phyloP scores from a whole-genome alignment of 2,329 filamentous ascomycete species.

The Anthostomella pinea region DNA sequence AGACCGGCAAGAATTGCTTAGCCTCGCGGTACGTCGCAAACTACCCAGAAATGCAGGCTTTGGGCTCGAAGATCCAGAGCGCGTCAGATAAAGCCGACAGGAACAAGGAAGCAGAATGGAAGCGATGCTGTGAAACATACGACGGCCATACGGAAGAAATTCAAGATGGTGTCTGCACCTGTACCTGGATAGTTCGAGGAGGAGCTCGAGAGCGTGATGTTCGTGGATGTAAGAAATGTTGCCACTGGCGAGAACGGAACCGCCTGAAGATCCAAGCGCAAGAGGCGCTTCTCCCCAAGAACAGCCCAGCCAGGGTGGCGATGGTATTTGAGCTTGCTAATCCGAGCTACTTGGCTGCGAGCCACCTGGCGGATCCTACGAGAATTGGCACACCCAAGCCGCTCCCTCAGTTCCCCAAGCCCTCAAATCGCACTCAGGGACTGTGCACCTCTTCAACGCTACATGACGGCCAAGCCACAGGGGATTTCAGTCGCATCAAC shows the following conservation, averaged over 20 bases:
- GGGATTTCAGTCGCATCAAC: conserved; percentile 29
- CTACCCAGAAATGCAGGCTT: conserved; percentile 22
- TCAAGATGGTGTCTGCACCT: conserved; percentile 31
- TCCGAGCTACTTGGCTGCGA: conserved; percentile 40
- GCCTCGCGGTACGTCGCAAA: conserved; percentile 44
- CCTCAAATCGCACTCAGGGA: conserved; percentile 20
- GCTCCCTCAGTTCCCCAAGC: conserved; percentile 3
- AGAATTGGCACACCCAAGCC: conserved; percentile 31
- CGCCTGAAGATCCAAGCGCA: conserved; percentile 43
- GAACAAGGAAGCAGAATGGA: conserved; percentile 16
- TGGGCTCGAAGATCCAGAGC: conserved; percentile 13
- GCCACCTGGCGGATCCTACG: conserved; percentile 48
- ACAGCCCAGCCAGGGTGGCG: conserved; percentile 34
- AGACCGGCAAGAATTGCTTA: conserved; percentile 40
- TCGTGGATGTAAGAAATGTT: conserved; percentile 43
- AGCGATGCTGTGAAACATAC: conserved; percentile 11
- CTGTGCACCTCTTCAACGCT: conserved; percentile 15
- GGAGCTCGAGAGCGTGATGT: conserved; percentile 30
- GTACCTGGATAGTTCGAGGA: conserved; percentile 22
- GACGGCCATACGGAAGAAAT: conserved; percentile 36
- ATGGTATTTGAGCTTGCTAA: conserved; percentile 51
- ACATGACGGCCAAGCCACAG: conserved; percentile 1
- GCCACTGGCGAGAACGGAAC: conserved; percentile 32
- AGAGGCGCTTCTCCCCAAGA: conserved; percentile 47
- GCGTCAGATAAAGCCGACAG: conserved; percentile 12